Conservation (phyloP, 1,139 yeast species). For the Kurtzmaniella natalensis region DNA sequence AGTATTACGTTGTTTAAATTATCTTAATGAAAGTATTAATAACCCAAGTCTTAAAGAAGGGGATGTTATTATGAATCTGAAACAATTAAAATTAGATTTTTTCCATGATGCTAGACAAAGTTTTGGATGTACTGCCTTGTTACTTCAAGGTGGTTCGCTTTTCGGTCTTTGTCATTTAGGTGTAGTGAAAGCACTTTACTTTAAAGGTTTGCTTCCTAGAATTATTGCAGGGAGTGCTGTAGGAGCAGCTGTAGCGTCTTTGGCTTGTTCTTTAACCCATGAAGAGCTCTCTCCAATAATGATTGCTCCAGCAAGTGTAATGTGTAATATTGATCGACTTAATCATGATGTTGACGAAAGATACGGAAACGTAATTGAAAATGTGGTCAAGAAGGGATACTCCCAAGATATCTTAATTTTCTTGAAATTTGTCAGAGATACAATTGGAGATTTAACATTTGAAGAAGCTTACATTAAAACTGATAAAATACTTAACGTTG, state of each 20-base stretch:
- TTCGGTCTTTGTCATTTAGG: slow-evolving; percentile 94
- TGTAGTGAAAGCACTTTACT: slow-evolving; percentile 75
- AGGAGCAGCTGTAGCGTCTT: slow-evolving; percentile 88
- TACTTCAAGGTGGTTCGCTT: slow-evolving; percentile 89
- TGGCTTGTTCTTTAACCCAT: slow-evolving; percentile 67
- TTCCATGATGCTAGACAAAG: slow-evolving; percentile 90
- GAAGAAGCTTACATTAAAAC: slow-evolving; percentile 90
- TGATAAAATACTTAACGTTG: slow-evolving; percentile 77
- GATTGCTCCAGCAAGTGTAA: slow-evolving; percentile 43
- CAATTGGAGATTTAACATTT: slow-evolving; percentile 83
- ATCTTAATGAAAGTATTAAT: slow-evolving; percentile 37
- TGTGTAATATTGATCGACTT: slow-evolving; percentile 44
- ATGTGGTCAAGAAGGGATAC: slow-evolving; percentile 67
- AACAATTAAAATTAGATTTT: slow-evolving; percentile 70
- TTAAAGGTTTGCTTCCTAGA: slow-evolving; percentile 71
- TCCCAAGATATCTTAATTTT: slow-evolving; percentile 81
- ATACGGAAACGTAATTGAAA: slow-evolving; percentile 63
- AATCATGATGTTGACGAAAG: slow-evolving; percentile 60
- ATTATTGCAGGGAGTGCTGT: slow-evolving; percentile 92
- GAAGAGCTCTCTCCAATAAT: slow-evolving; percentile 51
- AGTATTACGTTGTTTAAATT: slow-evolving; percentile 66
- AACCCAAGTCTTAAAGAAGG: slow-evolving; percentile 11
- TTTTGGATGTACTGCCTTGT: slow-evolving; percentile 83
- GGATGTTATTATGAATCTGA: slow-evolving; percentile 42
- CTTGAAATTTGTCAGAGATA: slow-evolving; percentile 69